phyloP scores from a whole-genome alignment of 78 protist species.

The Tieghemostelium lacteum region DNA sequence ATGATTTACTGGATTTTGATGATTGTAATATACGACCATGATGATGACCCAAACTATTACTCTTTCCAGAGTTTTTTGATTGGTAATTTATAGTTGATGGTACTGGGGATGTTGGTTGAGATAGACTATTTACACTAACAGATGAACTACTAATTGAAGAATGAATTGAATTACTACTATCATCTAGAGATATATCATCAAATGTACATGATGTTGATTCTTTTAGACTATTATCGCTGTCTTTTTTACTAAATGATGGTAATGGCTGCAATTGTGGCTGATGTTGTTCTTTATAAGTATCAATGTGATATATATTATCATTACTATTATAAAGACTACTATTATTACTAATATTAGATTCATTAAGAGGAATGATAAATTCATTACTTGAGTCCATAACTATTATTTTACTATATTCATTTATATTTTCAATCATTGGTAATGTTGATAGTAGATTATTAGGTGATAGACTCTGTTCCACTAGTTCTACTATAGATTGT shows the following conservation, averaged over 20 bases:
- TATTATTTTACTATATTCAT: too few species aligned
- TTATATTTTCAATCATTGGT: not conserved
- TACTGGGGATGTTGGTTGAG: too few species aligned
- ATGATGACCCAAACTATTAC: too few species aligned
- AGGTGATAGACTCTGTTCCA: not conserved
- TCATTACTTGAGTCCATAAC: not conserved
- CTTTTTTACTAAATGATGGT: not conserved
- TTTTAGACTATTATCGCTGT: too few species aligned
- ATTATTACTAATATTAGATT: too few species aligned
- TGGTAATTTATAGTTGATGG: too few species aligned
- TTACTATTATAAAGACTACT: too few species aligned
- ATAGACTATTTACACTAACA: too few species aligned
- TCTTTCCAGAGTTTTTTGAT: too few species aligned
- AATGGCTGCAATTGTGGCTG: not conserved
- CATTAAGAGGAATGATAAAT: not conserved
- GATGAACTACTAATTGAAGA: not conserved
- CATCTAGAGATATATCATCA: not conserved
- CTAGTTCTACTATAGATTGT: not conserved
- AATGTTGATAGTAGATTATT: not conserved
- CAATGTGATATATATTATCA: too few species aligned
- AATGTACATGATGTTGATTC: not conserved
- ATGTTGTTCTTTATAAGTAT: not conserved
- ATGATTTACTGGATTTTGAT: not conserved
- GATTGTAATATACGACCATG: too few species aligned
- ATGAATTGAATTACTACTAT: not conserved